Percentiles rank a stretch among this genome's conserved stretches.
These are phyloP conservation scores for Secale cereale DNA, from an alignment of 176 grass and related monocot species.

Conservation along the genomic window DNA sequence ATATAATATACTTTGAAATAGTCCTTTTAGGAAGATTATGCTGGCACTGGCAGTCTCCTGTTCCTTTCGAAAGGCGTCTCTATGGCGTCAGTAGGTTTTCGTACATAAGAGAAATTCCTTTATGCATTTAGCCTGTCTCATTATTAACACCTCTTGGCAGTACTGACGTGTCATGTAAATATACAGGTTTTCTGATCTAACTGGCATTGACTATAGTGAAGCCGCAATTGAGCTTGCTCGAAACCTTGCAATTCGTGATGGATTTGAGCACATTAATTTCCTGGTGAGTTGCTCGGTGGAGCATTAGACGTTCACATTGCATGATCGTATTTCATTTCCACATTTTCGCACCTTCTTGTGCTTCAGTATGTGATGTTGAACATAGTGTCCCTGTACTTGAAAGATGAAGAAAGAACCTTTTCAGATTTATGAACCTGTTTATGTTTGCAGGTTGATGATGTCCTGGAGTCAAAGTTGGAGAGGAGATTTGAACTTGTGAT, in stretches of 20 bases:
- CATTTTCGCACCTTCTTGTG: neutral
- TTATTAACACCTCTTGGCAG: constrained; percentile 8
- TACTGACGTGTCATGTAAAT: constrained; percentile 23
- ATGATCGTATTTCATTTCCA: neutral
- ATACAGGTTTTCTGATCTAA: constrained; percentile 80
- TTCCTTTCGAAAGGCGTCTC: neutral
- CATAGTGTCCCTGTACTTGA: neutral
- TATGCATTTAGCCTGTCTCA: neutral
- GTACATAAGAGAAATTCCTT: neutral
- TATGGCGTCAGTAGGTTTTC: neutral
- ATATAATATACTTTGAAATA: neutral
- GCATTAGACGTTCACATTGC: neutral
- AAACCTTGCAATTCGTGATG: constrained; percentile 65
- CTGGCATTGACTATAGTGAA: constrained; percentile 92
- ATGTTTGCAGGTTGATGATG: constrained; percentile 79
- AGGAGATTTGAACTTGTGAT: constrained; percentile 87
- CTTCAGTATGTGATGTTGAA: neutral
- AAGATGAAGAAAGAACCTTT: constrained; percentile 15
- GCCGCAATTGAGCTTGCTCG: constrained; percentile 73
- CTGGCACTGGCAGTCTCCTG: neutral
- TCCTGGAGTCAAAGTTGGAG: constrained; percentile 86
- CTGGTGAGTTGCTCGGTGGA: constrained; percentile 40
- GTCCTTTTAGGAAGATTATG: neutral
- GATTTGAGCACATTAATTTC: constrained; percentile 80
- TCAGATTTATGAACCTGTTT: neutral